phyloP scores from a whole-genome alignment of 2,329 filamentous ascomycete genomes.

The Penicillium psychrosexuale region DNA sequence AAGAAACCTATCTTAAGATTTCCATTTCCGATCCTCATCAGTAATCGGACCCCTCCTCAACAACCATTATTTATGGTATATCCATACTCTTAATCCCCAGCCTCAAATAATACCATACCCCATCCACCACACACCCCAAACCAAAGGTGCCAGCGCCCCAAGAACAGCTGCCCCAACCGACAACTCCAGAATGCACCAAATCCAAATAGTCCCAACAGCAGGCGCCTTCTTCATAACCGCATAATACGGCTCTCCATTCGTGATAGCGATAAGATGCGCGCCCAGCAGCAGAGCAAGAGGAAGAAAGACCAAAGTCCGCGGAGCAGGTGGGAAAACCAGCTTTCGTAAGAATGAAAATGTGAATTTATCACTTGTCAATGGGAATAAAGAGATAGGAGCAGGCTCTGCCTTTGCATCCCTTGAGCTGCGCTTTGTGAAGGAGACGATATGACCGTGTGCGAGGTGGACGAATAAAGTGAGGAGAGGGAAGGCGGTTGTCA shows the following conservation, averaged over 20 bases:
- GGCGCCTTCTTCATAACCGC: constrained; percentile 89
- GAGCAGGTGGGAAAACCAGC: constrained; percentile 34
- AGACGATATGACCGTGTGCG: constrained; percentile 45
- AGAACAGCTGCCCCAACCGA: constrained; percentile 63
- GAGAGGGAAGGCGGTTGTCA: constrained; percentile 41
- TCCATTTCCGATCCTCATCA: neutral
- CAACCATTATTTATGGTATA: neutral
- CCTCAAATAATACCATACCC: constrained; percentile 47
- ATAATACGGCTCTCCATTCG: constrained; percentile 76
- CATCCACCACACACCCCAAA: constrained; percentile 54
- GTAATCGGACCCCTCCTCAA: neutral
- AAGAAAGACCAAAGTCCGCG: constrained; percentile 35
- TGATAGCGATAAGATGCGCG: constrained; percentile 76
- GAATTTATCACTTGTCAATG: constrained; percentile 25
- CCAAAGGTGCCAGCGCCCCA: constrained; percentile 51
- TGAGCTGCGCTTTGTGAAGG: constrained; percentile 21
- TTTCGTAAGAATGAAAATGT: constrained; percentile 28
- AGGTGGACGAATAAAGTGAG: constrained; percentile 46
- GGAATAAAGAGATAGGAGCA: constrained; percentile 20
- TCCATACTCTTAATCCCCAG: neutral
- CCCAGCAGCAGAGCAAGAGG: constrained; percentile 50
- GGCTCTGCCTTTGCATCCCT: neutral
- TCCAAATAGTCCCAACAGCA: constrained; percentile 84
- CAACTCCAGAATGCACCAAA: constrained; percentile 90
- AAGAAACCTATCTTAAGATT: neutral